Percentiles rank a stretch among this genome's conserved stretches.
Conservation (phyloP, 2,329 filamentous ascomycete species). For the Colletotrichum euphorbiae region DNA sequence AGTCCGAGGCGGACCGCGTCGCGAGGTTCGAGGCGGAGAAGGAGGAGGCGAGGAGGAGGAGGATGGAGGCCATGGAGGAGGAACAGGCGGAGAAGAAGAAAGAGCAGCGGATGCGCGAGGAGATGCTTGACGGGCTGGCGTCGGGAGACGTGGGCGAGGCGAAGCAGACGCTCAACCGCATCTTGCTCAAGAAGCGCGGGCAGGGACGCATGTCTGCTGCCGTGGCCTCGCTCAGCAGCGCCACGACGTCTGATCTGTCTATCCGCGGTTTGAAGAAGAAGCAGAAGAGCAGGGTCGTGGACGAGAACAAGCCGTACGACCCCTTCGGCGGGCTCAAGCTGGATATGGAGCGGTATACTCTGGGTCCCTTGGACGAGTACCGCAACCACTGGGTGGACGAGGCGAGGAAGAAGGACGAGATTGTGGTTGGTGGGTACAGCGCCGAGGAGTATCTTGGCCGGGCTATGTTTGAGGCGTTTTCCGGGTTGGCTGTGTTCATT, state of each 20-base stretch:
- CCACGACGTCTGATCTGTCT: slow-evolving; percentile 58
- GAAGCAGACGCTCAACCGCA: slow-evolving; percentile 66
- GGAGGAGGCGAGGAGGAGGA: slow-evolving; percentile 72
- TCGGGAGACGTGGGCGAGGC: slow-evolving; percentile 70
- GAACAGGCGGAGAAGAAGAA: slow-evolving; percentile 77
- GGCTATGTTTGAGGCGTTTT: slow-evolving; percentile 88
- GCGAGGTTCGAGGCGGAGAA: slow-evolving; percentile 72
- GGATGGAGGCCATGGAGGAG: slow-evolving; percentile 73
- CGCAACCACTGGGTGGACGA: slow-evolving; percentile 79
- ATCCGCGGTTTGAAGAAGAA: slow-evolving; percentile 85
- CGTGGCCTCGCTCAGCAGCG: slow-evolving; percentile 48
- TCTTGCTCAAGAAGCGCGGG: slow-evolving; percentile 80
- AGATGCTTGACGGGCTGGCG: slow-evolving; percentile 77
- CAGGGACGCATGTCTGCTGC: slow-evolving; percentile 56
- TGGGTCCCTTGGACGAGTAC: slow-evolving; percentile 72
- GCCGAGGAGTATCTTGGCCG: slow-evolving; percentile 84
- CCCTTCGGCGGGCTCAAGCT: slow-evolving; percentile 84
- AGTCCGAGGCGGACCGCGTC: slow-evolving; percentile 65
- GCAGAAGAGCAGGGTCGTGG: slow-evolving; percentile 53
- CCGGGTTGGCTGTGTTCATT: slow-evolving; percentile 88
- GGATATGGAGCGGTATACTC: slow-evolving; percentile 74
- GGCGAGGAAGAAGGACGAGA: slow-evolving; percentile 72
- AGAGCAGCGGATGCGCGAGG: slow-evolving; percentile 71
- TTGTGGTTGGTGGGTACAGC: slow-evolving; percentile 85
- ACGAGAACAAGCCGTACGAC: slow-evolving; percentile 83